Conservation (phyloP, 176 grass and related monocot genomes). For the Raddia guianensis region DNA sequence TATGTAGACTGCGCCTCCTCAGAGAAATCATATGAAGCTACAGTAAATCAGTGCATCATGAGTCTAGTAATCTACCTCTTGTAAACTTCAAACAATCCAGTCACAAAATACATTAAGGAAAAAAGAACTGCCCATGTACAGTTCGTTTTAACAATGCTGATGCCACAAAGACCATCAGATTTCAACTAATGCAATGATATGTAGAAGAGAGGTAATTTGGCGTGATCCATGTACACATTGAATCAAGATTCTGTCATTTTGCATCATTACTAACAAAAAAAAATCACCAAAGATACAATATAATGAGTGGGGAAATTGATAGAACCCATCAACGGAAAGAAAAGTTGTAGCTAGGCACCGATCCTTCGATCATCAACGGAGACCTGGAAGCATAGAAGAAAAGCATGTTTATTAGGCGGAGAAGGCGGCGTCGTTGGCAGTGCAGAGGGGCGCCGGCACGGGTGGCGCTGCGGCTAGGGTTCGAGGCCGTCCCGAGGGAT, state of each 20-base stretch:
- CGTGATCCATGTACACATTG: background rate
- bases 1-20: too few species aligned
- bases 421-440: too few species aligned
- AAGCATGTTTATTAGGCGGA: too few species aligned
- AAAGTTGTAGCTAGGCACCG: too few species aligned
- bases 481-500: too few species aligned
- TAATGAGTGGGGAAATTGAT: too few species aligned
- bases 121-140: background rate
- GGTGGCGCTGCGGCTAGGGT: too few species aligned
- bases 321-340: too few species aligned
- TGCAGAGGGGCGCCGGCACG: too few species aligned
- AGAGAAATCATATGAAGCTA: background rate
- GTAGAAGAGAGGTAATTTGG: background rate
- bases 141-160: slow-evolving; percentile 7
- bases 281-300: background rate
- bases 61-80: slow-evolving; percentile 9
- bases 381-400: too few species aligned
- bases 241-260: background rate
- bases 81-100: slow-evolving; percentile 24
- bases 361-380: too few species aligned
- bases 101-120: background rate
- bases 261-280: slow-evolving; percentile 4
- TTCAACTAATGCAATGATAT: slow-evolving; percentile 6
- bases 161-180: background rate
- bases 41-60: slow-evolving; percentile 6